Evolutionary conservation across 2,329 filamentous ascomycete genomes (phyloP).

Genomic region (Ophiostoma perfectum): DNA sequence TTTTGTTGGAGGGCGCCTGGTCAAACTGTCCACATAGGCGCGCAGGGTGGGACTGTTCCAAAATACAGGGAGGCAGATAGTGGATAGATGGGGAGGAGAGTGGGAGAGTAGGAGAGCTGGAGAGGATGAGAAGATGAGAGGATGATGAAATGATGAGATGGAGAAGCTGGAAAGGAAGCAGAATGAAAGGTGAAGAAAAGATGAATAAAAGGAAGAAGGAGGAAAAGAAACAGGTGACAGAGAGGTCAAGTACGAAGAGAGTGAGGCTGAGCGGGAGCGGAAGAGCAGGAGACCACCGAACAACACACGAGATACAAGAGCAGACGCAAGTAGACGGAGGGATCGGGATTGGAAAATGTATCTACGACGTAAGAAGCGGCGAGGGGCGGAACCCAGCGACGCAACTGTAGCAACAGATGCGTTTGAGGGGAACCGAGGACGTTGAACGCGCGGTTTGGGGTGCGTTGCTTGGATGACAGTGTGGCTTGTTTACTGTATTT

Average conservation of each 20-base stretch:
- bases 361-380: neutral
- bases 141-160: neutral
- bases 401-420: neutral
- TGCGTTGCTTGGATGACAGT: conserved; percentile 8
- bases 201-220: neutral
- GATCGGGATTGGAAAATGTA: conserved; percentile 1
- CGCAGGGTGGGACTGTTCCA: conserved; percentile 13
- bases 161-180: neutral
- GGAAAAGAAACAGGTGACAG: neutral
- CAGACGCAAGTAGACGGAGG: neutral
- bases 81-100: neutral
- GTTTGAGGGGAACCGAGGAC: neutral
- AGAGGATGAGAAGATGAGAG: no score
- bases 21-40: conserved; percentile 11
- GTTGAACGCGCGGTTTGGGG: conserved; percentile 7
- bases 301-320: neutral
- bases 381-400: neutral
- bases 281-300: neutral
- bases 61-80: conserved; percentile 4
- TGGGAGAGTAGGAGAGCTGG: neutral
- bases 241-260: neutral
- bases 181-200: neutral
- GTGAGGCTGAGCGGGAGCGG: neutral
- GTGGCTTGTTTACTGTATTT: neutral
- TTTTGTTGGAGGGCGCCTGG: conserved; percentile 8